phyloP scores from a whole-genome alignment of 2,329 filamentous ascomycete genomes.

The Alternaria longipes region DNA sequence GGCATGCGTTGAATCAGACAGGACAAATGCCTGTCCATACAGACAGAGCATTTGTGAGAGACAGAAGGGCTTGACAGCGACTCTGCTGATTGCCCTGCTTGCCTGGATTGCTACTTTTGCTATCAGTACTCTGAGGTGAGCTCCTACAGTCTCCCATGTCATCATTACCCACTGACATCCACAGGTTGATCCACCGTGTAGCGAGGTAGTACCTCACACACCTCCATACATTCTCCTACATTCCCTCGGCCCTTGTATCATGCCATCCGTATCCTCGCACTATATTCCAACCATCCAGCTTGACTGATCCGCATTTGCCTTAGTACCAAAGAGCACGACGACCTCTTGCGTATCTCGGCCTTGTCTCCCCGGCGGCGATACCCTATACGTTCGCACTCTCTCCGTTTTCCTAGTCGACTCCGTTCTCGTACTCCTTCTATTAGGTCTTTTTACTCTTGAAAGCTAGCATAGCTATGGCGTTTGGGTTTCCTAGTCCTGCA shows the following conservation, averaged over 20 bases:
- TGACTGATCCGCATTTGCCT: conserved; percentile 5
- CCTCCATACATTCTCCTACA: conserved; percentile 4
- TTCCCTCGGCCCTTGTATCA: conserved; percentile 9
- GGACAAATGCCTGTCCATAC: conserved; percentile 32
- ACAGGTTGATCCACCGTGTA: conserved; percentile 42
- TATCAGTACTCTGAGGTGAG: conserved; percentile 67
- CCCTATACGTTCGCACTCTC: conserved; percentile 9
- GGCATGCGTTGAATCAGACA: conserved; percentile 50
- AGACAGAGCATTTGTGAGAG: conserved; percentile 64
- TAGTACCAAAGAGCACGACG: conserved; percentile 8
- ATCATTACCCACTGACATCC: conserved; percentile 13
- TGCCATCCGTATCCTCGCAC: conserved; percentile 5
- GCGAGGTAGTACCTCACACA: conserved; percentile 36
- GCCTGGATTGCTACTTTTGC: conserved; percentile 93
- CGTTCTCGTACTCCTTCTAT: conserved; percentile 14
- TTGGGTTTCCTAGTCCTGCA: conserved; percentile 4
- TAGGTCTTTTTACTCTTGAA: conserved; percentile 16
- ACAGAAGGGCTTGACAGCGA: conserved; percentile 76
- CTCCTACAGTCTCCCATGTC: neutral
- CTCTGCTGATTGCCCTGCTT: conserved; percentile 81
- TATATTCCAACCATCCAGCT: conserved; percentile 8
- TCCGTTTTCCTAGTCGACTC: conserved; percentile 20
- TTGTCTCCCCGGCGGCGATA: conserved; percentile 10
- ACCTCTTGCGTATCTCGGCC: conserved; percentile 12
- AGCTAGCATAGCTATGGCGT: conserved; percentile 17